Conservation (phyloP, 768 basidiomycete species). For the Hygrophorus russula region DNA sequence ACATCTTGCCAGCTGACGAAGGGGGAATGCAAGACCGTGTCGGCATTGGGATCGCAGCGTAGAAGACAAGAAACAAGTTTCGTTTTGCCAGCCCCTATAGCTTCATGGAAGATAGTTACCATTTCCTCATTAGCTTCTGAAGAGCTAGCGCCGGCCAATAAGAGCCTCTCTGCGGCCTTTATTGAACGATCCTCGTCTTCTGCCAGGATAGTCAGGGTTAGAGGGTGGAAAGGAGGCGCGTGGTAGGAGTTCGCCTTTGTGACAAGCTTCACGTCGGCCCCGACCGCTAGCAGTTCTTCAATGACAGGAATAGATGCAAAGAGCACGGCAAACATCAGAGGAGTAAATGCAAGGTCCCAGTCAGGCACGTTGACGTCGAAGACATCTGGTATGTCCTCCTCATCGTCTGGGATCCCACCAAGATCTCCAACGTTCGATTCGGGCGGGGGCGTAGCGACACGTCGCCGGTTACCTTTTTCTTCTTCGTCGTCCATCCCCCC, state of each 20-base stretch:
- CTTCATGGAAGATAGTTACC: conserved; percentile 30
- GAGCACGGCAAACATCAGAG: conserved; percentile 40
- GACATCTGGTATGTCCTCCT: conserved; percentile 38
- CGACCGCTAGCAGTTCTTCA: conserved; percentile 33
- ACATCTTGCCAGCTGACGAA: conserved; percentile 15
- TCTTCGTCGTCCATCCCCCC: conserved; percentile 15
- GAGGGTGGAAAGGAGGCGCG: conserved; percentile 22
- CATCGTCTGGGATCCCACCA: conserved; percentile 36
- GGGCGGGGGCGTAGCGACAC: conserved; percentile 4
- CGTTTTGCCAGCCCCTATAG: conserved; percentile 22
- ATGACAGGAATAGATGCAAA: conserved; percentile 33
- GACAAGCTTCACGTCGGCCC: conserved; percentile 31
- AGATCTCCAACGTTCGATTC: conserved; percentile 11
- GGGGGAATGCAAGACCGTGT: conserved; percentile 28
- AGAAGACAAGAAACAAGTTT: conserved; percentile 31
- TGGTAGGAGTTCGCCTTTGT: conserved; percentile 17
- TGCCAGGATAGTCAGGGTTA: conserved; percentile 27
- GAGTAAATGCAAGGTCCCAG: conserved; percentile 48
- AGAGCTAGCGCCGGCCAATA: conserved; percentile 29
- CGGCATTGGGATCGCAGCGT: conserved; percentile 28
- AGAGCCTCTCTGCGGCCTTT: conserved; percentile 26
- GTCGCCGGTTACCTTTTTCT: conserved; percentile 12
- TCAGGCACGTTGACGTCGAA: conserved; percentile 42
- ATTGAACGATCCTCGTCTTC: conserved; percentile 30
- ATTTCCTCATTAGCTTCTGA: conserved; percentile 26